Evolutionary conservation across 2,329 filamentous ascomycete genomes (phyloP).

Genomic region (Pseudocercospora cruenta): DNA sequence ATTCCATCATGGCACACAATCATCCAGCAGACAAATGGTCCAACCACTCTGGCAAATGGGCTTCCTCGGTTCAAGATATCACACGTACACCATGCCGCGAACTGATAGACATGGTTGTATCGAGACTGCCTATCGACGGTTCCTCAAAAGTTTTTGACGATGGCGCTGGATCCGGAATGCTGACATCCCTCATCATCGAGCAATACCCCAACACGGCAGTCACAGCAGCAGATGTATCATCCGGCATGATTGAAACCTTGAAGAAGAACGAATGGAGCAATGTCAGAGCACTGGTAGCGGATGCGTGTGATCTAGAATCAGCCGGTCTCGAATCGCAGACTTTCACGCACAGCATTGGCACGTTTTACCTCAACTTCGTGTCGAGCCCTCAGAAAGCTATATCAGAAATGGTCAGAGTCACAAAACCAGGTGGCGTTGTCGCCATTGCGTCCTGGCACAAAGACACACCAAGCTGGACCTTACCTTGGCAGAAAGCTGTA

Average conservation of each 20-base stretch:
- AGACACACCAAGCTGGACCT: conserved; percentile 8
- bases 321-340: conserved; percentile 10
- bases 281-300: conserved; percentile 12
- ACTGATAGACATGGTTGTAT: conserved; percentile 7
- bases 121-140: neutral
- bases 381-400: conserved; percentile 31
- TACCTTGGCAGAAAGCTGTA: conserved; percentile 13
- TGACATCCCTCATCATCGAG: conserved; percentile 11
- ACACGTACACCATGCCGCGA: conserved; percentile 17
- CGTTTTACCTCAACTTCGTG: conserved; percentile 22
- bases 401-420: conserved; percentile 39
- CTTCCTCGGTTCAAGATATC: conserved; percentile 17
- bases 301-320: conserved; percentile 11
- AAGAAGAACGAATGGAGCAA: conserved; percentile 8
- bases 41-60: conserved; percentile 18
- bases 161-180: conserved; percentile 20
- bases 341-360: conserved; percentile 16
- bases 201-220: conserved; percentile 7
- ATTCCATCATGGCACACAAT: conserved; percentile 11
- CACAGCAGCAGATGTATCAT: conserved; percentile 17
- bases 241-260: conserved; percentile 15
- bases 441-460: conserved; percentile 28
- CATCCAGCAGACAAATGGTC: conserved; percentile 10
- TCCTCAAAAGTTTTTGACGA: conserved; percentile 15
- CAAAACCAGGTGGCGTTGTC: conserved; percentile 37